phyloP scores from a whole-genome alignment of 768 basidiomycete genomes.

The Lactarius sp. region DNA sequence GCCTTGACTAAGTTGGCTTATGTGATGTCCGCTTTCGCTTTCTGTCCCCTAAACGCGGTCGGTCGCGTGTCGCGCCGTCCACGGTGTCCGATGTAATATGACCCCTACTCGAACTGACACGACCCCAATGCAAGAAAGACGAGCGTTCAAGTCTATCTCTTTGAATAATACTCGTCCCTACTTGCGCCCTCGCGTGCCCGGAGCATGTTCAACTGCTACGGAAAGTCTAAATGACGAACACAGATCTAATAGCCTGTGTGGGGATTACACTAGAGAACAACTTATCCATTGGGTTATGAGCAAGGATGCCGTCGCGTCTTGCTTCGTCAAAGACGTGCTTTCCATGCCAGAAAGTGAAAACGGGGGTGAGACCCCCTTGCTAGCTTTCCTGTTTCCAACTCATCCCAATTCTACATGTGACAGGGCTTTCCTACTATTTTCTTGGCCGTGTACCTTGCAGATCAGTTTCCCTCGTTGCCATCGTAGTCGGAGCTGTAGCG shows the following conservation, averaged over 20 bases:
- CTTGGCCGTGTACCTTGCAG: slow-evolving; percentile 68
- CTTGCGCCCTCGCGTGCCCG: not conserved
- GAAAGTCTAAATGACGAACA: slow-evolving; percentile 4
- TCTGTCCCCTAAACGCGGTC: too few relatives aligned
- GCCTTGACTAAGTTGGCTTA: too few relatives aligned
- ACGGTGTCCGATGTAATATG: not conserved
- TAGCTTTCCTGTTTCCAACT: not conserved
- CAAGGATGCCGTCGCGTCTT: slow-evolving; percentile 13
- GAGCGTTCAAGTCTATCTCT: not conserved
- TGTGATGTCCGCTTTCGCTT: too few relatives aligned
- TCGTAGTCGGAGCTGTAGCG: slow-evolving; percentile 57
- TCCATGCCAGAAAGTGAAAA: slow-evolving; percentile 18
- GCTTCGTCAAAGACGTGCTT: slow-evolving; percentile 19
- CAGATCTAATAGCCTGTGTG: not conserved
- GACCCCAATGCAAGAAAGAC: not conserved
- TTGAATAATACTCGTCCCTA: not conserved
- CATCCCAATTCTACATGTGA: not conserved
- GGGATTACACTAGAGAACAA: slow-evolving; percentile 6
- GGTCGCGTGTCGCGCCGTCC: too few relatives aligned
- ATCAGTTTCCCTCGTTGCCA: slow-evolving; percentile 52
- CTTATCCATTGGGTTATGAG: slow-evolving; percentile 20
- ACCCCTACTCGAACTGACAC: slow-evolving; percentile 13
- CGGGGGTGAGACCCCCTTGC: slow-evolving; percentile 12
- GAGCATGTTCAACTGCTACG: not conserved
- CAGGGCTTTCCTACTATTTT: slow-evolving; percentile 63